Base-by-base conservation (phyloP, 306 rosid species). In the Ceratonia siliqua region DNA sequence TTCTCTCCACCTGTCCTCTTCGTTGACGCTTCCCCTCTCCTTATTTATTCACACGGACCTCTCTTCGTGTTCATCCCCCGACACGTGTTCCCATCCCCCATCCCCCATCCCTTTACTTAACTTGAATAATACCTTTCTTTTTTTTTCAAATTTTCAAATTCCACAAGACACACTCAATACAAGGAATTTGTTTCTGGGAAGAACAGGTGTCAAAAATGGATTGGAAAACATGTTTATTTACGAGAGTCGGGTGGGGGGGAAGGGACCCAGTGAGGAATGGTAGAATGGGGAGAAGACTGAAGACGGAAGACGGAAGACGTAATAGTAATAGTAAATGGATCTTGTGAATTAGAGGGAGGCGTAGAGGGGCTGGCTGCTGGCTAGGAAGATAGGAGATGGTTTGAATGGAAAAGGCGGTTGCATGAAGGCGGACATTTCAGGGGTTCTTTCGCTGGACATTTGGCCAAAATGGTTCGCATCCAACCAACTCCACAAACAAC, bases 1-100 rank as follows among this genome's bases (percentile, higher is more conserved):
- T 15, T 53, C 77, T 68, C 79, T 15, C 70, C 77, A 22, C 46
- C 4, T 28, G 79, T 85, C 81, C 66, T 22, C 77, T 28, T 71
- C 72, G 75, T 79, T 73, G 81, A 84, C 73, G 76, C 58, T 11
- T 46, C 57, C 0, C 1, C 28, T 4, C 20, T 20, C 5, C 3
- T 50, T 20, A 13, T 43, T 12, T 12, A 7, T 50, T 50, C 2
- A 50, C 13, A 50, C 57, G 4, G 13, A 11, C 20, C 17, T 64
- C 8, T 42, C 4, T 8, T 42, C 8, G 41, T 42, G 7, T 8
- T 42, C 8, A 49, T 56, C 57, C 6, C n/a, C 1, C 1, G 32
- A 64, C 80, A 58, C 85, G 75, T 81, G 78, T 15, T 46, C 8
- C 1, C 22, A 68, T 71, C 64, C 12, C 15, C n/a, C 10, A n/a